Evolutionary conservation across 164 flowering plant species (phyloP), one percentile per base, ranked within the genome.

Genomic region (Nelumbo lutea): DNA sequence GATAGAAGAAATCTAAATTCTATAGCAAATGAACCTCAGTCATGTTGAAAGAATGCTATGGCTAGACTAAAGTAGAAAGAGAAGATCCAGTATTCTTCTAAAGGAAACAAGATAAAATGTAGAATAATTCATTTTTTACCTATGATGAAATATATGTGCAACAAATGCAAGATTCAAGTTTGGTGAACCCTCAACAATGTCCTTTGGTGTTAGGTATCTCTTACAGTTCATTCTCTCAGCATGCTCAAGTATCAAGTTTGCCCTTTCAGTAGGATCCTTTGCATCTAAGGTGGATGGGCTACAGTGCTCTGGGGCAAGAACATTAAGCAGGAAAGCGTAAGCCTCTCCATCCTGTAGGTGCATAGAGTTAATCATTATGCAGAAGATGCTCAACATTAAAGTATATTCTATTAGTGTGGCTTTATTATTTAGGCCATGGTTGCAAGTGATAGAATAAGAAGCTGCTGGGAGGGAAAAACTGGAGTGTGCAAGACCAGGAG

Each of bases 131-230:
- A 10, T 38, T 56, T 72, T 61, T 66, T 13, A 91, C 97, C 98
- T 90, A 15, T 88, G 81, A 43, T 93, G 98, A 79, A 93, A 91
- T 68, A 93, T 83, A 70, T 93, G 97, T 5, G 98, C 96, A 69
- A 89, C 93, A 75, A 93, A 93, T 61, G 89, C 96, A 70, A 93
- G 92, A 79, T 93, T 93, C 70, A 93, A 78, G 83, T 88, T 93
- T 70, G 97, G 7, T 14, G 94, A 87, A 51, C 98, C 98, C 51
- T 93, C 97, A 65, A 82, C 86, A 69, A 93, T 91, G 73, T 93
- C 98, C 58, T 85, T 82, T 15, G 96, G 89, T 11, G 79, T 79
- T 27, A 93, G 70, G 72, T 89, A 93, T 79, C 91, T 75, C 79
- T 90, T 93, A 83, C 97, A 93, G 64, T 80, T 78, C 94, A 93